Evolutionary conservation across 163 green algal species (phyloP), one percentile per base, ranked within the genome.

Genomic region (Smithsoniella earleae): DNA sequence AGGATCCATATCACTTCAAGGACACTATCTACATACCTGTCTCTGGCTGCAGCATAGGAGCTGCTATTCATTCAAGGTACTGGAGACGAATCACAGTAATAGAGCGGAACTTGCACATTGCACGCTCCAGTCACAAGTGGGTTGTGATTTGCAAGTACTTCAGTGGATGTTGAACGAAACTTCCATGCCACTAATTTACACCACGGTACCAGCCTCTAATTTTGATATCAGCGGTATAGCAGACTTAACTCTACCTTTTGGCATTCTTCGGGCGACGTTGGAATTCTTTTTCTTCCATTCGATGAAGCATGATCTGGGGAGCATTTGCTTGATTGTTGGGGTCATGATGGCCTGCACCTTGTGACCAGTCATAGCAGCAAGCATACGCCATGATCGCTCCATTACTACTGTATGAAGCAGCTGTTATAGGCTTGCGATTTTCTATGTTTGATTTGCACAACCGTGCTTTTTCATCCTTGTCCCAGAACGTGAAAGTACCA

Each of bases 401-500:
- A 6, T 16, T 34, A 13, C 58, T 69, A 13, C 25, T 69, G 58
- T 69, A 69, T 4, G 58, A 43, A 25, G 58, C 58, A 33, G 58
- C n/a, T 38, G 58, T 69, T 30, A 69, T 69, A 4, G 58, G 58
- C 58, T 38, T 69, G 27, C 31, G 27, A 34, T 30, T 30, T 30
- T 33, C 43, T 5, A 33, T 34, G 10, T 34, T 30, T 25, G 58
- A 69, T 31, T 69, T 69, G 25, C 58, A 69, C 58, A 99, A 83
- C 22, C 94, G 83, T 83, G 97, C 94, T 84, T 99, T 99, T 73
- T 45, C 84, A 81, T 98, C 94, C 81, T 98, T 98, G 85, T 97
- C 94, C 94, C 94, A 99, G 74, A 99, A 99, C 82, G 96, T 97
- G 83, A 94, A 98, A 4, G 84, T 86, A 10, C 93, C 92, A 73